Evolutionary conservation across 768 basidiomycete species (phyloP), one percentile per base, ranked within the genome.

Genomic region (Clitopilus passeckerianus): DNA sequence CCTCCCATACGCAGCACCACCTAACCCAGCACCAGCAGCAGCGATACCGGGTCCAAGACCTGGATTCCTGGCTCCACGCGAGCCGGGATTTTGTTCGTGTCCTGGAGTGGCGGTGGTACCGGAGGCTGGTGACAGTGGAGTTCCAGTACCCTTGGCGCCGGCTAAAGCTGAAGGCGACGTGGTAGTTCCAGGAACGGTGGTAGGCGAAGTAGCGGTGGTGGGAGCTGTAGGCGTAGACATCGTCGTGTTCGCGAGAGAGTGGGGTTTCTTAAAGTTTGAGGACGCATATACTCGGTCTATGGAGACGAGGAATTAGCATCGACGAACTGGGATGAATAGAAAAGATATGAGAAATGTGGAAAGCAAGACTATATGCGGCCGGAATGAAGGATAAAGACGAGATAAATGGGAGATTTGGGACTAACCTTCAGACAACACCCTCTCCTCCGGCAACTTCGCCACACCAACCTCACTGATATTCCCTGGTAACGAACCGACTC

Each of bases 401-500:
- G 27, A 4, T 3, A 30, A 30, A 30, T 30, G 27, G 27, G 27
- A 30, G 27, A 30, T 3, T 3, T 4, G 27, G 9, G 46, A 50
- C 46, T 50, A 50, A 18, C 15, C 22, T 16, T 18, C 46, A 9
- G 18, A 24, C 16, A 60, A 50, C 7, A 37, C 53, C 0, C 75
- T 71, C 54, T 83, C 81, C 7, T 82, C 79, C 1, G 82, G 82
- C 1, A 83, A 66, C 53, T 73, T 73, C 12, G 80, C 77, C 3
- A 84, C 78, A 1, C 72, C 73, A 2, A 72, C 65, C 63, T 83
- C 82, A 22, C 65, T 70, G 18, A 67, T 61, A n/a, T 67, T 67
- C 4, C 82, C 82, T 4, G 82, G 82, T 2, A 84, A 70, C 0
- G 80, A 76, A 16, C 83, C 82, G 1, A 80, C 77, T 12, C 81